Percentiles rank a stretch among this genome's conserved stretches.
Evolutionary conservation across 805 yeast species (phyloP).

Genomic region (Cyberlindnera maritima): DNA sequence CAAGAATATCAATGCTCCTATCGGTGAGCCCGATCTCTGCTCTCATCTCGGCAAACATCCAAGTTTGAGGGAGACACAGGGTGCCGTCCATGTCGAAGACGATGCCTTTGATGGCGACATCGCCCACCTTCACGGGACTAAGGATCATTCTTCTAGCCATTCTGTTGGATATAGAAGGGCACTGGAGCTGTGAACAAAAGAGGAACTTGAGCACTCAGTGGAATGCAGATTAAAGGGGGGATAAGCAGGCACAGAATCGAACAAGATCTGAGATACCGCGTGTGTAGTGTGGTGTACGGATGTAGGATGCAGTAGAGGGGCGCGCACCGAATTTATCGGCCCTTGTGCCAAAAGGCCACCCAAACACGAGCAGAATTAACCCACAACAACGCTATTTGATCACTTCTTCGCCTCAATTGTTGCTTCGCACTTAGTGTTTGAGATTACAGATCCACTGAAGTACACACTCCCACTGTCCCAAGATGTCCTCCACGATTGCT

Average conservation of each 20-base stretch:
- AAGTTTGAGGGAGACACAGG: constrained; percentile 59
- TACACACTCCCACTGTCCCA: background rate
- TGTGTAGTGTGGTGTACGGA: constrained; percentile 3
- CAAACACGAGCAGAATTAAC: background rate
- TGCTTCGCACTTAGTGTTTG: no score
- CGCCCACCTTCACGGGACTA: constrained; percentile 22
- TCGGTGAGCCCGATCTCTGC: constrained; percentile 48
- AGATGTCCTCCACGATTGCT: constrained; percentile 43
- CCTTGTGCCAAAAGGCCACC: background rate
- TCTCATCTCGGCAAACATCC: constrained; percentile 62
- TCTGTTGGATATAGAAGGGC: no score
- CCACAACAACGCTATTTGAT: background rate
- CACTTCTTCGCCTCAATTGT: no score
- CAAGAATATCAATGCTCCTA: constrained; percentile 49
- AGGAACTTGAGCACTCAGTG: no score
- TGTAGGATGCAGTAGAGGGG: background rate
- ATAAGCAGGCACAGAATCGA: no score
- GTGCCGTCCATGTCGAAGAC: constrained; percentile 85
- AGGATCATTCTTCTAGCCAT: constrained; percentile 22
- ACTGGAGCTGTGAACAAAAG: no score
- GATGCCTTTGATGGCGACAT: constrained; percentile 45
- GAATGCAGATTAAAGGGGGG: no score
- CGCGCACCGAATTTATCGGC: constrained; percentile 1
- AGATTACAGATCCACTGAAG: no score
- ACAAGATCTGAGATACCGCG: constrained; percentile 9